Conservation (phyloP, 2,329 filamentous ascomycete species). For the Exserohilum rostratum region DNA sequence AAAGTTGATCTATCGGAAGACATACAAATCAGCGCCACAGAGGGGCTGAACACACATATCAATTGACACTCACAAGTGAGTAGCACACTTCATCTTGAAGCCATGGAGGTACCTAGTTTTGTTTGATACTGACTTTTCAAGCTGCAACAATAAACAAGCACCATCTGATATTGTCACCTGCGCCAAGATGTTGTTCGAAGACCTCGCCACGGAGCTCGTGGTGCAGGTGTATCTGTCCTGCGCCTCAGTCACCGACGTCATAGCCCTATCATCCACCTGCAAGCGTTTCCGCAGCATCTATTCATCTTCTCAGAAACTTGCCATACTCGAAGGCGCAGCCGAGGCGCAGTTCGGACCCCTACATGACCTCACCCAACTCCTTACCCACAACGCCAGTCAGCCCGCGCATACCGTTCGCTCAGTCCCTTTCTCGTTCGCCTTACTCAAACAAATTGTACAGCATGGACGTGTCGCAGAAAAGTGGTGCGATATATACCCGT, state of each 20-base stretch:
- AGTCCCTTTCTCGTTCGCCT: slow-evolving; percentile 60
- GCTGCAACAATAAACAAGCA: neutral
- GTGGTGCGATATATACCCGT: slow-evolving; percentile 67
- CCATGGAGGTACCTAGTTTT: neutral
- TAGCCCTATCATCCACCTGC: slow-evolving; percentile 61
- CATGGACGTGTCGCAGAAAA: slow-evolving; percentile 62
- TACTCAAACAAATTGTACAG: slow-evolving; percentile 62
- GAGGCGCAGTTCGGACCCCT: slow-evolving; percentile 65
- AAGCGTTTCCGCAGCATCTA: slow-evolving; percentile 61
- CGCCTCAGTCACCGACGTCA: slow-evolving; percentile 58
- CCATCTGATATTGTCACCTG: slow-evolving; percentile 8
- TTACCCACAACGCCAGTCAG: slow-evolving; percentile 66
- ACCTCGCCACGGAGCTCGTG: slow-evolving; percentile 64
- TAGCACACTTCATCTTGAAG: neutral
- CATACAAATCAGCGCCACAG: neutral
- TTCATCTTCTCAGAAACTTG: slow-evolving; percentile 59
- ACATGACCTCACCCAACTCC: slow-evolving; percentile 63
- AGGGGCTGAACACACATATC: neutral
- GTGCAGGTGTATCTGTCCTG: slow-evolving; percentile 63
- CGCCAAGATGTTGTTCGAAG: slow-evolving; percentile 61
- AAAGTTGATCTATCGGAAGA: neutral
- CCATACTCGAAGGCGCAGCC: slow-evolving; percentile 60
- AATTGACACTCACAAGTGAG: slow-evolving; percentile 12
- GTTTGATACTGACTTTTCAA: slow-evolving; percentile 4
- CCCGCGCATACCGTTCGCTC: slow-evolving; percentile 60